Conservation (phyloP, 192 early-diverging fungal species). For the Backusella australiensis region DNA sequence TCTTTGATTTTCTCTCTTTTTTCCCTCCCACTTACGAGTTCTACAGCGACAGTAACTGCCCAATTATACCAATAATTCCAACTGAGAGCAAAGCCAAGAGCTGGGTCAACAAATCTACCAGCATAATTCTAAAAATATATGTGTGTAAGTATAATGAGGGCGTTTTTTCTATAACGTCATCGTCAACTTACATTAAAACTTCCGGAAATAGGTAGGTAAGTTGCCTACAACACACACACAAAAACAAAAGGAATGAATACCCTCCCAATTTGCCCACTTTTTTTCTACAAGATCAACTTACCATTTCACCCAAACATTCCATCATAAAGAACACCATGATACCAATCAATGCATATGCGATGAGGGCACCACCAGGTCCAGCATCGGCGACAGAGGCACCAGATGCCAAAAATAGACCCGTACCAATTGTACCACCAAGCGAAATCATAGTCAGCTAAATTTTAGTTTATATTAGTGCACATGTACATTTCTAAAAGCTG, state of each 20-base stretch:
- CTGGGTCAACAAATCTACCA: constrained; percentile 79
- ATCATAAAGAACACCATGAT: constrained; percentile 72
- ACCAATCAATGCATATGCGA: constrained; percentile 72
- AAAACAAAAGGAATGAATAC: background rate
- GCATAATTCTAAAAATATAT: constrained; percentile 49
- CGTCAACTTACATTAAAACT: constrained; percentile 54
- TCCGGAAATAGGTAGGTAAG: constrained; percentile 79
- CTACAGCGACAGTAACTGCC: constrained; percentile 37
- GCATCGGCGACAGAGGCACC: constrained; percentile 71
- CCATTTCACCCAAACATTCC: constrained; percentile 84
- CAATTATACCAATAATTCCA: constrained; percentile 54
- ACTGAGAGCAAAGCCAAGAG: constrained; percentile 74
- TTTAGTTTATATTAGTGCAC: background rate
- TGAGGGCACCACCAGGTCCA: constrained; percentile 76
- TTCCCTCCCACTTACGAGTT: background rate
- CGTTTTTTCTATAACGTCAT: no score
- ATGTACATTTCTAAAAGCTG: background rate
- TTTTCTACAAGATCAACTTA: background rate
- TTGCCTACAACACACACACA: constrained; percentile 38
- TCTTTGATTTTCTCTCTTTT: background rate
- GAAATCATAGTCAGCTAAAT: constrained; percentile 49
- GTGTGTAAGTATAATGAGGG: no score
- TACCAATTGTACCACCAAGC: constrained; percentile 77
- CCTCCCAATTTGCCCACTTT: background rate
- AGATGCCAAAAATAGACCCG: constrained; percentile 82